Evolutionary conservation across 129 eudicot genomes (phyloP).

Genomic region (Flaveria robusta): DNA sequence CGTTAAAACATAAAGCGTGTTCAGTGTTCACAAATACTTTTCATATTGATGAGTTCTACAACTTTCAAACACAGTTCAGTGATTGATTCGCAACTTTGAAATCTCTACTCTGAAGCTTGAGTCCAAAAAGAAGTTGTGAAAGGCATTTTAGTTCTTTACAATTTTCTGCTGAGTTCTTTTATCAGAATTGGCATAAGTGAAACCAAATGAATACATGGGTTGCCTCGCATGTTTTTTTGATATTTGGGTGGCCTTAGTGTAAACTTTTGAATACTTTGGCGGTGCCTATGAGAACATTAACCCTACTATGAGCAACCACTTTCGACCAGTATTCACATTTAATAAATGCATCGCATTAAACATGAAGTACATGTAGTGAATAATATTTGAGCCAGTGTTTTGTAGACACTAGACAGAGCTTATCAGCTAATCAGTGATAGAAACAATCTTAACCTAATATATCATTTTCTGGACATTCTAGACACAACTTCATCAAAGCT

Average conservation of each 20-base stretch:
- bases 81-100: background rate
- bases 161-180: background rate
- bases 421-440: background rate
- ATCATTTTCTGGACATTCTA: background rate
- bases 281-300: background rate
- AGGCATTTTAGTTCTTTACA: background rate
- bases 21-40: background rate
- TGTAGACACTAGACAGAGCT: background rate
- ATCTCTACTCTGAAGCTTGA: background rate
- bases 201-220: background rate
- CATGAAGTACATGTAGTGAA: no score
- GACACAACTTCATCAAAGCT: background rate
- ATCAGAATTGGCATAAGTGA: background rate
- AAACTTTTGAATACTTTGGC: background rate
- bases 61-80: background rate
- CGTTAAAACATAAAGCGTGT: background rate
- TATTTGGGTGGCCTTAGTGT: background rate
- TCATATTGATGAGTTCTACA: background rate
- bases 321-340: no score
- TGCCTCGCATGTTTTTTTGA: background rate
- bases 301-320: no score
- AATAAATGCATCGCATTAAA: no score
- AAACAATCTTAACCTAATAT: background rate
- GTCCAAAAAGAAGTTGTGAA: background rate
- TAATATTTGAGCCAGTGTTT: background rate